Percentiles rank a stretch among this genome's conserved stretches.
phyloP scores from a whole-genome alignment of 2,329 filamentous ascomycete genomes.

The Ceratocystis papillata region DNA sequence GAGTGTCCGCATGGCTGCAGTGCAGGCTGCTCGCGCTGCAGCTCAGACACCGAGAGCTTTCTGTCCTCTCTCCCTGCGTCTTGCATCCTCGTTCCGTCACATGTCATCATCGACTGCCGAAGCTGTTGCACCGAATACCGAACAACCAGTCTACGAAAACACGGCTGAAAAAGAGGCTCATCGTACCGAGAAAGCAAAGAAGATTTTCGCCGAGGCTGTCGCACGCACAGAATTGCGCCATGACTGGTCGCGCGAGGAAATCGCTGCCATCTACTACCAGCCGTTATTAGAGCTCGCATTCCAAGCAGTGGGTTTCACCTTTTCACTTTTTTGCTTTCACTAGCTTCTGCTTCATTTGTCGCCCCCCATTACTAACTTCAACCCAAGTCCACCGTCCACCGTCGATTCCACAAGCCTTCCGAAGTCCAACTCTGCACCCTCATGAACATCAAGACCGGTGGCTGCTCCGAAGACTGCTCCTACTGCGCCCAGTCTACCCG shows the following conservation, averaged over 20 bases:
- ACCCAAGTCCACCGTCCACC: constrained; percentile 59
- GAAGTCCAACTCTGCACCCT: constrained; percentile 86
- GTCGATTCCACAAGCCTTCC: constrained; percentile 71
- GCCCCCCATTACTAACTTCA: background rate
- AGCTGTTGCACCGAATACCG: background rate
- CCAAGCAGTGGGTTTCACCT: constrained; percentile 49
- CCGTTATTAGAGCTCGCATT: constrained; percentile 69
- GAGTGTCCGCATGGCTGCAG: background rate
- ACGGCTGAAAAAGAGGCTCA: background rate
- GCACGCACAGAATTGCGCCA: constrained; percentile 52
- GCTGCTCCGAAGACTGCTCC: constrained; percentile 83
- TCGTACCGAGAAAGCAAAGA: constrained; percentile 10
- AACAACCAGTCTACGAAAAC: constrained; percentile 4
- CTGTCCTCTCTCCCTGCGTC: background rate
- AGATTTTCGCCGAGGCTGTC: constrained; percentile 43
- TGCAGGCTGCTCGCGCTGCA: background rate
- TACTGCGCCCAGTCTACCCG: constrained; percentile 86
- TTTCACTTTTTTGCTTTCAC: background rate
- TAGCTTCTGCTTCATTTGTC: background rate
- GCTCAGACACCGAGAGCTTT: background rate
- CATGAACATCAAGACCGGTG: constrained; percentile 94
- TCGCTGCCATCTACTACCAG: constrained; percentile 68
- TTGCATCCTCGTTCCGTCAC: background rate
- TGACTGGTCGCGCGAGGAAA: constrained; percentile 73
- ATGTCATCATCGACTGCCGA: constrained; percentile 12